phyloP scores from a whole-genome alignment of 1,284 basidiomycete species.

The Trichosporon sp. region DNA sequence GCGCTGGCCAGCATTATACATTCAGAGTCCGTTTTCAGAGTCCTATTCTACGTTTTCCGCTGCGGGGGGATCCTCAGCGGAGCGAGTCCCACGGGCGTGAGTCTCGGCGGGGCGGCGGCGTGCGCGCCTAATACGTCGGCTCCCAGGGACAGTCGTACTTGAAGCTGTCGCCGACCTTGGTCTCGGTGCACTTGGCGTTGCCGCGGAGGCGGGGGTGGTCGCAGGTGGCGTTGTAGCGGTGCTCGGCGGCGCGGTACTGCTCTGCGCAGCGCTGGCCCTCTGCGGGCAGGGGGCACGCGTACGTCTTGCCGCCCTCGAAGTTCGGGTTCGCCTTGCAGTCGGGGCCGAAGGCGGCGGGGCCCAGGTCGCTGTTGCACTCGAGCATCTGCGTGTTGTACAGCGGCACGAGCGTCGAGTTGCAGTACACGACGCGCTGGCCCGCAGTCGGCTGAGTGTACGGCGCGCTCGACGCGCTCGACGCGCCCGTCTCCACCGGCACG shows the following conservation, averaged over 20 bases:
- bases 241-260: neutral
- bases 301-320: neutral
- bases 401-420: neutral
- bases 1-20: neutral
- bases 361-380: neutral
- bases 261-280: neutral
- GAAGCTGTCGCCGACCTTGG: neutral
- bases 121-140: neutral
- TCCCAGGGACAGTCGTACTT: neutral
- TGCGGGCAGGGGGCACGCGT: neutral
- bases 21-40: neutral
- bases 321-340: neutral
- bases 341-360: neutral
- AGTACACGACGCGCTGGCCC: neutral
- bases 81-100: too few species aligned
- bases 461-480: too few species aligned
- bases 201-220: neutral
- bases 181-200: neutral
- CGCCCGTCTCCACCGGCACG: too few species aligned
- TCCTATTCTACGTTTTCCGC: too few species aligned
- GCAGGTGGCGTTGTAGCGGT: neutral
- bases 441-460: neutral
- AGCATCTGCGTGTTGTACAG: neutral
- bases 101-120: too few species aligned
- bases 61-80: too few species aligned